Evolutionary conservation across 495 filamentous ascomycete species (phyloP).

Genomic region (Aspergillus sclerotiicarbonarius): DNA sequence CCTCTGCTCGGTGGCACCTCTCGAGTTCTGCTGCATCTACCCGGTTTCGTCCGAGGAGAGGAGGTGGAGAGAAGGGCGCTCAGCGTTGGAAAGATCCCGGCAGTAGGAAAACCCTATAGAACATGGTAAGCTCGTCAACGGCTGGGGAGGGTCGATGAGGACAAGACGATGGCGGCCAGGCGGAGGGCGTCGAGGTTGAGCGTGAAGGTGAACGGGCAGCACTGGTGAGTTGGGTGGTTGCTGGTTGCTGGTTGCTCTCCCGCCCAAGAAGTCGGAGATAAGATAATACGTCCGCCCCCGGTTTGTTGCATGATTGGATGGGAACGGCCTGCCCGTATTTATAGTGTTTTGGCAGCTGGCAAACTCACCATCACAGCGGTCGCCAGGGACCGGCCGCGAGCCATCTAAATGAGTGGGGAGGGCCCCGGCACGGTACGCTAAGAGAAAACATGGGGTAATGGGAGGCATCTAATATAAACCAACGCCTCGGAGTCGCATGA

Average conservation of each 20-base stretch:
- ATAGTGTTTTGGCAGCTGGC: too few relatives aligned
- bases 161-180: not conserved
- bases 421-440: not conserved
- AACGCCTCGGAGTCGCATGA: too few relatives aligned
- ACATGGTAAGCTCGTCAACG: conserved; percentile 16
- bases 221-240: conserved; percentile 5
- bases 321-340: too few relatives aligned
- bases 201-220: conserved; percentile 16
- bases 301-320: conserved; percentile 6
- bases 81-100: conserved; percentile 25
- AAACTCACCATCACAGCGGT: too few relatives aligned
- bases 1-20: conserved; percentile 43
- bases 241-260: too few relatives aligned
- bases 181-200: conserved; percentile 8
- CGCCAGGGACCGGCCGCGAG: too few relatives aligned
- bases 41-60: conserved; percentile 36
- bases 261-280: conserved; percentile 20
- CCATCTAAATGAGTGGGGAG: not conserved
- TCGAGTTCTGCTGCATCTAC: conserved; percentile 49
- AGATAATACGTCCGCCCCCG: conserved; percentile 24
- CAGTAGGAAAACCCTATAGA: conserved; percentile 7
- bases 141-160: conserved; percentile 3
- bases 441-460: not conserved
- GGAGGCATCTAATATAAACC: too few relatives aligned
- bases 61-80: conserved; percentile 18